These are phyloP conservation scores for Kernera saxatilis DNA, from an alignment of 345 rosid genomes.

Conservation along the genomic window DNA sequence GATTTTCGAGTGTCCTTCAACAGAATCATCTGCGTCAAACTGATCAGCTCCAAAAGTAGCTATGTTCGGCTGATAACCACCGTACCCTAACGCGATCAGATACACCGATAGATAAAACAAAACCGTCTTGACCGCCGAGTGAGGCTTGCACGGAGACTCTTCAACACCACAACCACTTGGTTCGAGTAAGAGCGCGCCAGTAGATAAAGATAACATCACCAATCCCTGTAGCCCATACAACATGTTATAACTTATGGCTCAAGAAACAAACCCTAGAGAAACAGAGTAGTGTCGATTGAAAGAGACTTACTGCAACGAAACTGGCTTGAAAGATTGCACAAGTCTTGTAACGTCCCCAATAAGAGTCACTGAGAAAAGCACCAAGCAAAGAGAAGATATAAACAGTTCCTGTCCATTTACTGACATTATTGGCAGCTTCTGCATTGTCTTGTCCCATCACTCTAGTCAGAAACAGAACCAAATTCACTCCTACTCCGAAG, in stretches of 20 bases:
- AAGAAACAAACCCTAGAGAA: neutral
- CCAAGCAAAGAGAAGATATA: conserved; percentile 91
- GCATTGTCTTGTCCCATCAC: conserved; percentile 86
- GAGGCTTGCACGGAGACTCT: conserved; percentile 52
- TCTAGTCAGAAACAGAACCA: conserved; percentile 84
- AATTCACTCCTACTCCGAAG: conserved; percentile 90
- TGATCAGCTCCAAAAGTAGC: conserved; percentile 98
- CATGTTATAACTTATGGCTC: conserved; percentile 11
- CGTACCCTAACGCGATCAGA: conserved; percentile 83
- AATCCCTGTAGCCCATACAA: conserved; percentile 50
- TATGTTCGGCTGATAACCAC: conserved; percentile 90
- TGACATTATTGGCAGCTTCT: conserved; percentile 87
- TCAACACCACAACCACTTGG: conserved; percentile 79
- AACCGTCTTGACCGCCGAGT: conserved; percentile 42
- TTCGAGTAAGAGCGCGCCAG: conserved; percentile 52
- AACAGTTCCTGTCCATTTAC: conserved; percentile 99
- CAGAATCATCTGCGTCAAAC: conserved; percentile 81
- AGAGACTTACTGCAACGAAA: conserved; percentile 65
- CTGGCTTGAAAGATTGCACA: conserved; percentile 87
- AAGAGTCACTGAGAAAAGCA: conserved; percentile 95
- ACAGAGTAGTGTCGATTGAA: neutral
- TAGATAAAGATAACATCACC: conserved; percentile 51
- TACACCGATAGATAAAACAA: conserved; percentile 73
- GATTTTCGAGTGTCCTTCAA: conserved; percentile 73
- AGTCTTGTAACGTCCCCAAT: conserved; percentile 96